Evolutionary conservation across 257 asterid species (phyloP).

Genomic region (Euphrasia confusa): DNA sequence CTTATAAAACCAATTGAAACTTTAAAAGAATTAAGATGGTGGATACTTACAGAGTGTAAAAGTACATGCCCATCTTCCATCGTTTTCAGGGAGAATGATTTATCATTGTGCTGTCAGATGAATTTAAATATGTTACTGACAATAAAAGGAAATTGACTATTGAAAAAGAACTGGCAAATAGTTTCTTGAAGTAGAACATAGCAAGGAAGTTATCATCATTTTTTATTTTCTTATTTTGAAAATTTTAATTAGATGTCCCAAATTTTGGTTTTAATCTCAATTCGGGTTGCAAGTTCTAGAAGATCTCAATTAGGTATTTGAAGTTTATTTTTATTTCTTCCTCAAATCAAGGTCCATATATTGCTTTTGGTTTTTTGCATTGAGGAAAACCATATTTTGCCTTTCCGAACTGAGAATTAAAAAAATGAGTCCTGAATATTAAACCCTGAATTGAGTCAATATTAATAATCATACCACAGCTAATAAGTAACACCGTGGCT

Average conservation of each 20-base stretch:
- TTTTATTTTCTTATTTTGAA: neutral
- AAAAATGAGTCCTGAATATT: too few relatives aligned
- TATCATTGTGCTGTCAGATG: constrained; percentile 73
- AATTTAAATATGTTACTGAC: constrained; percentile 21
- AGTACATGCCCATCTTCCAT: constrained; percentile 94
- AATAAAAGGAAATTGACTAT: constrained; percentile 13
- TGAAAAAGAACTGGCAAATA: constrained; percentile 7
- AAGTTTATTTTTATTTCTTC: too few relatives aligned
- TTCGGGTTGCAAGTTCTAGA: too few relatives aligned
- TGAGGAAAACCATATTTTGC: too few relatives aligned
- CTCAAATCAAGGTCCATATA: too few relatives aligned
- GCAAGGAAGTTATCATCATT: constrained; percentile 8
- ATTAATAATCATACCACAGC: constrained; percentile 7
- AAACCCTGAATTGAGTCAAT: too few relatives aligned
- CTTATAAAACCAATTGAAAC: constrained; percentile 11
- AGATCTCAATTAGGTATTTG: too few relatives aligned
- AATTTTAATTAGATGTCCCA: too few relatives aligned
- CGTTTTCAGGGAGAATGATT: constrained; percentile 80
- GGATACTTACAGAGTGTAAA: constrained; percentile 64
- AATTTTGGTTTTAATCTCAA: too few relatives aligned
- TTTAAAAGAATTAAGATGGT: constrained; percentile 8
- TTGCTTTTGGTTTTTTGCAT: too few relatives aligned
- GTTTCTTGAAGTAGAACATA: constrained; percentile 9
- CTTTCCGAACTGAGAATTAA: too few relatives aligned
- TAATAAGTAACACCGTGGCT: constrained; percentile 28